Evolutionary conservation across 441 rosid genomes (phyloP).

Genomic region (Adansonia gregorii): DNA sequence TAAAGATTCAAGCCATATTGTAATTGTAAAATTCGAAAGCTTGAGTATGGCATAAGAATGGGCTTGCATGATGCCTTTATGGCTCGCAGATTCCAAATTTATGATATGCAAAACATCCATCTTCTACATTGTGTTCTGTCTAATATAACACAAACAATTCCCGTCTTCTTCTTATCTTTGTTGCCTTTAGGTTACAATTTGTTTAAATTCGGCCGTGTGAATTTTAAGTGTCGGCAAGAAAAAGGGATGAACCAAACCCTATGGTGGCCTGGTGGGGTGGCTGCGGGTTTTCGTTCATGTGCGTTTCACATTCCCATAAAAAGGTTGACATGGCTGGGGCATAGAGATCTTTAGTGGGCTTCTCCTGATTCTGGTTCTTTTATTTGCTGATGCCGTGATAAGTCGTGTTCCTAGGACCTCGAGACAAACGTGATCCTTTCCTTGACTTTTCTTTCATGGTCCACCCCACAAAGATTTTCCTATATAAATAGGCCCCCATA

Average conservation of each 20-base stretch:
- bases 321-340: conserved; percentile 28
- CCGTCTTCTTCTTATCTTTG: neutral
- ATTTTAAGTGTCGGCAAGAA: conserved; percentile 44
- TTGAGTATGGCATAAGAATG: conserved; percentile 35
- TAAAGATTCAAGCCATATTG: conserved; percentile 38
- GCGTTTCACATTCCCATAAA: neutral
- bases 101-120: neutral
- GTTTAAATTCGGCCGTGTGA: neutral
- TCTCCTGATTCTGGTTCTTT: conserved; percentile 21
- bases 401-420: neutral
- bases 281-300: conserved; percentile 8
- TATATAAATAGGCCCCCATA: neutral
- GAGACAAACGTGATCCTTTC: conserved; percentile 25
- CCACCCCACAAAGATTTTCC: conserved; percentile 34
- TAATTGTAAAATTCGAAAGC: conserved; percentile 38
- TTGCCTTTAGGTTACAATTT: conserved; percentile 1
- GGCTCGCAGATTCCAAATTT: conserved; percentile 28
- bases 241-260: neutral
- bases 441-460: conserved; percentile 18
- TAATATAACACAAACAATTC: neutral
- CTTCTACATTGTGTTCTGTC: conserved; percentile 33
- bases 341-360: conserved; percentile 33
- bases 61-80: conserved; percentile 31
- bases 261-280: conserved; percentile 12
- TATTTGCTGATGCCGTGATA: neutral